phyloP scores from a whole-genome alignment of 2,329 filamentous ascomycete species.

The Bipolaris gigantea region DNA sequence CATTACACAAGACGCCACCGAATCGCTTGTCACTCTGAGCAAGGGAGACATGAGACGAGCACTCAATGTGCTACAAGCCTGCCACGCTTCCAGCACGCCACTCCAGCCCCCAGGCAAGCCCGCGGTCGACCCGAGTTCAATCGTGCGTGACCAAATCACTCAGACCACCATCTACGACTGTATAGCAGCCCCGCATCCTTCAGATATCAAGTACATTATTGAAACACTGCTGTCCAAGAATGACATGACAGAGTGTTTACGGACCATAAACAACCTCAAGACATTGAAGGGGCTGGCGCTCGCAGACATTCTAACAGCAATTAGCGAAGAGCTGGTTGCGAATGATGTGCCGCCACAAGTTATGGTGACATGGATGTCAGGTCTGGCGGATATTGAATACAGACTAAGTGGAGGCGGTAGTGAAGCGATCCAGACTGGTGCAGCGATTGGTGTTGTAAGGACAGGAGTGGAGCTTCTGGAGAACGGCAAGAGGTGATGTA shows the following conservation, averaged over 20 bases:
- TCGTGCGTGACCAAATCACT: slow-evolving; percentile 82
- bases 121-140: slow-evolving; percentile 56
- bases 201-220: slow-evolving; percentile 82
- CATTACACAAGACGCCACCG: slow-evolving; percentile 77
- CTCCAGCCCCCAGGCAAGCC: slow-evolving; percentile 54
- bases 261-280: slow-evolving; percentile 87
- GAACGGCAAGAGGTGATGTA: slow-evolving; percentile 31
- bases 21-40: slow-evolving; percentile 81
- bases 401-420: slow-evolving; percentile 83
- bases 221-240: slow-evolving; percentile 79
- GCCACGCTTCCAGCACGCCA: slow-evolving; percentile 83
- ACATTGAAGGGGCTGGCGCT: slow-evolving; percentile 81
- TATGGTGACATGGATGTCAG: slow-evolving; percentile 88
- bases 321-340: slow-evolving; percentile 79
- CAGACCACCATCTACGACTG: slow-evolving; percentile 95
- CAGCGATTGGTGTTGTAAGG: slow-evolving; percentile 84
- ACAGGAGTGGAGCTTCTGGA: slow-evolving; percentile 74
- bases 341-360: slow-evolving; percentile 85
- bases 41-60: slow-evolving; percentile 96
- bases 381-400: slow-evolving; percentile 90
- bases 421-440: slow-evolving; percentile 88
- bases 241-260: slow-evolving; percentile 87
- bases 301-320: slow-evolving; percentile 86
- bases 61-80: slow-evolving; percentile 93
- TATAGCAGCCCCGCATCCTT: slow-evolving; percentile 90